Percentiles rank a stretch among this genome's conserved stretches.
Conservation (phyloP, 495 filamentous ascomycete genomes). For the Pyrenopolyporus hunteri region DNA sequence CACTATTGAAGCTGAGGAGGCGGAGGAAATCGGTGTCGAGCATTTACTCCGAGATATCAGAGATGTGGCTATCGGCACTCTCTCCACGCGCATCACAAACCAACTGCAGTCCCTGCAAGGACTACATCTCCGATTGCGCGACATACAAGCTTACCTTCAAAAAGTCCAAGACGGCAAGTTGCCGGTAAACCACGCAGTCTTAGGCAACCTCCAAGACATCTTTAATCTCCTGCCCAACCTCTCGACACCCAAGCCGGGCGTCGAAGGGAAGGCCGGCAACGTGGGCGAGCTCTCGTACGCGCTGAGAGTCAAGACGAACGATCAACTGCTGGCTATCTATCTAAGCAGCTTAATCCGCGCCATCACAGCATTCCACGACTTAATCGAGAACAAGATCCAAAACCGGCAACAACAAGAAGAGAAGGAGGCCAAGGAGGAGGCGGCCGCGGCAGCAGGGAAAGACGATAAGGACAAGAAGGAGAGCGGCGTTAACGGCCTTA, state of each 20-base stretch:
- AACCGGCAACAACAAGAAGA: slow-evolving; percentile 97
- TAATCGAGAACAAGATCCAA: slow-evolving; percentile 99
- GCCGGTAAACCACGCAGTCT: slow-evolving; percentile 95
- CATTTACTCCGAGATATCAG: slow-evolving; percentile 97
- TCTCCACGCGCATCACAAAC: slow-evolving; percentile 95
- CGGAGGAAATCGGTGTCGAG: slow-evolving; percentile 98
- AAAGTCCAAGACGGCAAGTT: slow-evolving; percentile 92
- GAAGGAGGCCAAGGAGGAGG: slow-evolving; percentile 80
- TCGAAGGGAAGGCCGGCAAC: slow-evolving; percentile 59
- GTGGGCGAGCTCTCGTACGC: slow-evolving; percentile 87
- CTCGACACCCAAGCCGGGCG: slow-evolving; percentile 73
- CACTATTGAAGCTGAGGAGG: slow-evolving; percentile 98
- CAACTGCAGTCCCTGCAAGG: slow-evolving; percentile 98
- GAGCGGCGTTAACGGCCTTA: slow-evolving; percentile 58
- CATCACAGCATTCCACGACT: slow-evolving; percentile 97
- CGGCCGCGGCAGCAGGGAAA: slow-evolving; percentile 50
- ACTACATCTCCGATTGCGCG: slow-evolving; percentile 90
- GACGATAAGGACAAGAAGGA: slow-evolving; percentile 68
- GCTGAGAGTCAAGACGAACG: slow-evolving; percentile 99
- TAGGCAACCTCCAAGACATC: slow-evolving; percentile 97
- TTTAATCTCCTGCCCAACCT: slow-evolving; percentile 99
- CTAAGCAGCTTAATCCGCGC: slow-evolving; percentile 94
- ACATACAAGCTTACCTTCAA: slow-evolving; percentile 93
- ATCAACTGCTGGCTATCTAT: slow-evolving; percentile 98
- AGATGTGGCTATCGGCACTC: slow-evolving; percentile 97